Base-by-base conservation (phyloP, 2,329 filamentous ascomycete species). In the Ceratocystis colombiana region DNA sequence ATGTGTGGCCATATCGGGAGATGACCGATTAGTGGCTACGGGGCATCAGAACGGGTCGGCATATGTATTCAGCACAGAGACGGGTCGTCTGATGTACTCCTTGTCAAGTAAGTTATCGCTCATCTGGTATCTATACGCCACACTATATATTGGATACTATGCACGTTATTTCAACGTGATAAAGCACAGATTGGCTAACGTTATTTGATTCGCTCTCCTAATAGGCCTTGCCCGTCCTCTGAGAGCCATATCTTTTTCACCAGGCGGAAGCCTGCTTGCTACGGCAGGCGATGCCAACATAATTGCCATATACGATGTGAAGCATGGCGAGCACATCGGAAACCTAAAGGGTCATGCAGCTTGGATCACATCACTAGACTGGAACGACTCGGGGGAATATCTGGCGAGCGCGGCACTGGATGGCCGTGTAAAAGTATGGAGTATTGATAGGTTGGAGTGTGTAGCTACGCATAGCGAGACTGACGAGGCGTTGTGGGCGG, bases 361-460 rank as follows among this genome's bases (percentile, higher is more conserved):
- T 4, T 99, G 93, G 94, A 86, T 99, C 70, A 88, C 93, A 68
- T 88, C 88, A 41, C 79, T 97, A 55, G 90, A 96, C 74, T 99
- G 93, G 90, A 97, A 88, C 74, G 84, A 89, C 72, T 95, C 89
- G 3, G 94, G 94, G 61, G 93, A 97, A 76, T 96, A 89, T 74
- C 79, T 99, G 12, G 80, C 97, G 2, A 95, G 88, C 72, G 90
- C 90, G 61, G 86, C 88, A 1, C 90, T 95, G 74, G 92, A 97
- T 73, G 93, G 94, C 46, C 96, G 96, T 75, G 90, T 89, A 68
- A 96, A 96, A 76, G 89, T 97, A 37, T 99, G 94, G 94, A 93
- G 90, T 37, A 84, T 96, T 68, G 91, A 96, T 71, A 84, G 86
- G 44, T 83, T 85, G 66, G 81, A 82, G 3, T 97, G 94, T 73